These are phyloP conservation scores for Cytospora schulzeri DNA, from an alignment of 2,329 filamentous ascomycete genomes.

Conservation along the genomic window DNA sequence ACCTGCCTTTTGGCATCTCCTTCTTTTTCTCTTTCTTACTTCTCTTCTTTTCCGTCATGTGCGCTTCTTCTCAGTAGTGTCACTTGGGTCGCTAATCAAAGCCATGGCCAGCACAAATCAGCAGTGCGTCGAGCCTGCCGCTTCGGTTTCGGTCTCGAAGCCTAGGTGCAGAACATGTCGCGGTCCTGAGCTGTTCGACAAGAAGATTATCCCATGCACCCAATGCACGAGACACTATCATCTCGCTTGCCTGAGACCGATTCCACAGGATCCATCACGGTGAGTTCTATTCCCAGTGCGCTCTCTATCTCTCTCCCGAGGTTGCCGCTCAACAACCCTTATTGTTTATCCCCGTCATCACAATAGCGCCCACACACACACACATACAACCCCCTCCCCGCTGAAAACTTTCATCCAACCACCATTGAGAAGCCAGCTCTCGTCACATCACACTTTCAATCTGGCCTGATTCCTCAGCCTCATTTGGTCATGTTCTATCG, in stretches of 20 bases:
- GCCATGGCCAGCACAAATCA: constrained; percentile 15
- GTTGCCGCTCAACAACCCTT: background rate
- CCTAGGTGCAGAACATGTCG: constrained; percentile 20
- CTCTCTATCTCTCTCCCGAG: background rate
- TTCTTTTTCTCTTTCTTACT: constrained; percentile 10
- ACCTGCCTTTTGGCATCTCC: constrained; percentile 28
- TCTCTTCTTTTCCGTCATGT: constrained; percentile 8
- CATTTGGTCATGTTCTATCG: background rate
- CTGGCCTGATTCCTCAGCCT: background rate
- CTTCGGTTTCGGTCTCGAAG: background rate
- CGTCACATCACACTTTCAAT: constrained; percentile 3
- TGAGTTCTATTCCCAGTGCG: constrained; percentile 1
- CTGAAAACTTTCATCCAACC: background rate
- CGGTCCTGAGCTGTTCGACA: constrained; percentile 27
- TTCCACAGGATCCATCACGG: constrained; percentile 27
- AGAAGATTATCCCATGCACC: constrained; percentile 31
- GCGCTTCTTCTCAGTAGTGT: constrained; percentile 3
- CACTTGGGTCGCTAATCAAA: constrained; percentile 13
- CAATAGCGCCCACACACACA: background rate
- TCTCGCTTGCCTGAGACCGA: constrained; percentile 32
- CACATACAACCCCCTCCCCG: background rate
- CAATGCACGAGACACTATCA: constrained; percentile 32
- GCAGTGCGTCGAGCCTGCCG: constrained; percentile 3
- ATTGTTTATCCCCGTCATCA: background rate
- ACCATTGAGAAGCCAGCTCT: background rate